Evolutionary conservation across 2,329 filamentous ascomycete genomes (phyloP).

Genomic region (Penicillium sp.): DNA sequence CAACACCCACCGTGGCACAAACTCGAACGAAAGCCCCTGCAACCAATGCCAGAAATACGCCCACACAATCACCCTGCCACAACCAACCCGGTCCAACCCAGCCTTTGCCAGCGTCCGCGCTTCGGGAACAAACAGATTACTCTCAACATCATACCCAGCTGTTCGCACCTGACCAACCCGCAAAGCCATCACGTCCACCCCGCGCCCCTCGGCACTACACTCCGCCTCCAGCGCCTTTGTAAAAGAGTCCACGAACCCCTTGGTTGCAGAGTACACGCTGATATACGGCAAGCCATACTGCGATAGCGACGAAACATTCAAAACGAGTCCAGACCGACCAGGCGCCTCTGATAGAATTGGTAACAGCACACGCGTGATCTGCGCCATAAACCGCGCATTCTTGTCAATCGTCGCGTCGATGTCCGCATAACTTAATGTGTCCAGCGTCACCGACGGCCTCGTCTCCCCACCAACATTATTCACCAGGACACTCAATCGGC

Average conservation of each 20-base stretch:
- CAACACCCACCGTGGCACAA: constrained; percentile 20
- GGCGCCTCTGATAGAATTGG: constrained; percentile 45
- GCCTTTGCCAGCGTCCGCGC: constrained; percentile 33
- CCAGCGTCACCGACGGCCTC: constrained; percentile 38
- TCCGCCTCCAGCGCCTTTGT: constrained; percentile 47
- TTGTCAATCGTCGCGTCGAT: constrained; percentile 49
- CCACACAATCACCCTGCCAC: constrained; percentile 30
- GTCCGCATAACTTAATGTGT: constrained; percentile 37
- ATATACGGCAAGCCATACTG: constrained; percentile 52
- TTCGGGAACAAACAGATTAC: constrained; percentile 31
- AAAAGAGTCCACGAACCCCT: constrained; percentile 49
- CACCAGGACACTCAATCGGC: constrained; percentile 53
- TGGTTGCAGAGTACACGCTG: constrained; percentile 48
- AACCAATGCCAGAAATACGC: constrained; percentile 39
- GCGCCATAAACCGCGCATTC: constrained; percentile 54
- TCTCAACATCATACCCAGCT: constrained; percentile 24
- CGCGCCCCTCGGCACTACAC: constrained; percentile 37
- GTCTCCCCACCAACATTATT: constrained; percentile 58
- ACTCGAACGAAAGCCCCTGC: constrained; percentile 22
- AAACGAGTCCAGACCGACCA: constrained; percentile 46
- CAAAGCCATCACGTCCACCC: constrained; percentile 45
- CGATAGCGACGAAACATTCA: constrained; percentile 54
- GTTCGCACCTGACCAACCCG: constrained; percentile 37
- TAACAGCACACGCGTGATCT: constrained; percentile 51
- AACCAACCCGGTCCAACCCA: constrained; percentile 38